Base-by-base conservation (phyloP, 2,329 filamentous ascomycete species). In the Aspergillus texensis region DNA sequence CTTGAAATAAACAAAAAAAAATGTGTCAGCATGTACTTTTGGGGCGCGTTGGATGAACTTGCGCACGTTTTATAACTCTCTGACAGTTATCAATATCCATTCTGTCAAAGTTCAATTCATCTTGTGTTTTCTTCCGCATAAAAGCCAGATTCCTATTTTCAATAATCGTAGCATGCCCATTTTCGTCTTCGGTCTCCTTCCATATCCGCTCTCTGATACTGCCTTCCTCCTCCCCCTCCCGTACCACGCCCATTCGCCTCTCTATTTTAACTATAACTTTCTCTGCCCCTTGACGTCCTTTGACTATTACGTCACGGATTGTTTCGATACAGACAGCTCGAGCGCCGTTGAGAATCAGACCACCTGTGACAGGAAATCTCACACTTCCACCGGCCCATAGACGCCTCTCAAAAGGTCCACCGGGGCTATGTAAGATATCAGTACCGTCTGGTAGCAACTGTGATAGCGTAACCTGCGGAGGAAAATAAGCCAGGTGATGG, bases 351-450 rank as follows among this genome's bases (percentile, higher is more conserved):
- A 80, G 69, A 36, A 67, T 48, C 24, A 77, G 72, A 14, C 61
- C 70, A 12, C 65, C 63, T 57, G 74, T 65, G 21, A 68, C 65
- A 36, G 75, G 63, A 69, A 91, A 91, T 1, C 74, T 74, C 10
- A 97, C 78, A 46, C 85, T 84, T 0, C 94, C 95, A 36, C 94
- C 93, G 16, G 92, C 92, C 95, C 95, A 99, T 81, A 99, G 88
- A 21, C 95, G 88, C 26, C 91, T 86, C 57, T 84, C 84, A 75
- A 91, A 97, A 1, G 89, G 88, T 4, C 75, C 74, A 1, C 90
- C 92, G 0, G 94, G 94, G 28, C 84, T 89, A 74, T 97, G 93
- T 59, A 90, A 83, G 5, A 86, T 82, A 75, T 98, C 94, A 1
- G 94, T 96, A 62, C 95, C 94, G 79, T 99, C 95, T 1, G 88